Evolutionary conservation across 495 filamentous ascomycete species (phyloP).

Genomic region (Penicillium roqueforti): DNA sequence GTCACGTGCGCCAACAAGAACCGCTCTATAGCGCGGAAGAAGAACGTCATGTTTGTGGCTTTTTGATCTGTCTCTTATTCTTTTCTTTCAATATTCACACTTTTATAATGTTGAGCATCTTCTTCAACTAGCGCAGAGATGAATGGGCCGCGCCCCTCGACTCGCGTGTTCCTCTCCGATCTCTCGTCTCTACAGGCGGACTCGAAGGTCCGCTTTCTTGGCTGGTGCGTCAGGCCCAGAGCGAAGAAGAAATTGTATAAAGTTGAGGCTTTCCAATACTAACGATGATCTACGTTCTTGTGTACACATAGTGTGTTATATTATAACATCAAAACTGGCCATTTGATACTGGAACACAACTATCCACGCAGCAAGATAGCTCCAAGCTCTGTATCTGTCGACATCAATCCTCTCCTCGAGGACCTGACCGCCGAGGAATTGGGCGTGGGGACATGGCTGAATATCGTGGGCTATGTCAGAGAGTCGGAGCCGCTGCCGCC

Average conservation of each 20-base stretch:
- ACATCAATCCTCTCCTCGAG: slow-evolving; percentile 67
- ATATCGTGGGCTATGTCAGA: slow-evolving; percentile 78
- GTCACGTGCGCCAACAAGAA: slow-evolving; percentile 34
- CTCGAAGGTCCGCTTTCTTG: slow-evolving; percentile 83
- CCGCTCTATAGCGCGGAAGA: no score
- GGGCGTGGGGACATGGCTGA: slow-evolving; percentile 80
- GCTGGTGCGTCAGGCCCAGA: slow-evolving; percentile 61
- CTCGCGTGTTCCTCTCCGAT: slow-evolving; percentile 62
- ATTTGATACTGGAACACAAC: slow-evolving; percentile 63
- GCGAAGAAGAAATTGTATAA: neutral
- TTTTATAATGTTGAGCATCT: slow-evolving; percentile 1
- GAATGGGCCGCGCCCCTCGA: slow-evolving; percentile 60
- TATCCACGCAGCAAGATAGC: slow-evolving; percentile 43
- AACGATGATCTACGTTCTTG: neutral
- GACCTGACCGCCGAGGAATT: slow-evolving; percentile 59
- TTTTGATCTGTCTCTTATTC: slow-evolving; percentile 3
- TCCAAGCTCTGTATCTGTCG: slow-evolving; percentile 51
- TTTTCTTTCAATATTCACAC: neutral
- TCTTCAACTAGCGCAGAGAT: slow-evolving; percentile 28
- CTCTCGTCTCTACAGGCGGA: slow-evolving; percentile 52
- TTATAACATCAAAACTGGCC: slow-evolving; percentile 59
- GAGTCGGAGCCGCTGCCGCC: slow-evolving; percentile 10
- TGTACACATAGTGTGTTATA: slow-evolving; percentile 54
- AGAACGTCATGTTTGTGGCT: neutral
- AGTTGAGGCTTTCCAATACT: neutral